A percentile compares a stretch with the other conserved stretches of the same genome.
Conservation (phyloP, 176 grass and related monocot species). For the Chrysopogon serrulatus region DNA sequence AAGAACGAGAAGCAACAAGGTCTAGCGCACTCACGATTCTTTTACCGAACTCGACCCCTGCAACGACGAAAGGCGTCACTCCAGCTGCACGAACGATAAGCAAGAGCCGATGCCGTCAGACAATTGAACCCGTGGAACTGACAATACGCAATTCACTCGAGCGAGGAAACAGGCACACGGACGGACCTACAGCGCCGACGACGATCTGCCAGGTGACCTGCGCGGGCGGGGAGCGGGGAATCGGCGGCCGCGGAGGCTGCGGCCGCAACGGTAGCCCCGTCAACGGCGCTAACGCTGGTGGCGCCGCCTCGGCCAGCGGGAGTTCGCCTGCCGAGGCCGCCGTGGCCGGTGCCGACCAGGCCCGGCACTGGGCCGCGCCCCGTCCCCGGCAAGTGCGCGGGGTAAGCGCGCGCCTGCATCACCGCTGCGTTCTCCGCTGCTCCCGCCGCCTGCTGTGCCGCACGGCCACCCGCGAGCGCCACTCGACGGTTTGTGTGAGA, state of each 20-base stretch:
- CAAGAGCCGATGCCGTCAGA: not conserved
- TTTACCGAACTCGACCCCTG: constrained; percentile 86
- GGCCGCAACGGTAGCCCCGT: constrained; percentile 22
- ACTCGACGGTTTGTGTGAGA: not conserved
- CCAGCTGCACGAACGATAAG: constrained; percentile 53
- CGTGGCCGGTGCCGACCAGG: not conserved
- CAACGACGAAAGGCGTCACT: constrained; percentile 70
- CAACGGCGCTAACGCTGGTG: constrained; percentile 16
- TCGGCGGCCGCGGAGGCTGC: constrained; percentile 28
- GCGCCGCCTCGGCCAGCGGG: not conserved
- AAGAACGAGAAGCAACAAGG: not conserved
- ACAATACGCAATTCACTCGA: not conserved
- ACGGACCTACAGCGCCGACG: constrained; percentile 63
- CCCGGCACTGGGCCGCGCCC: not conserved
- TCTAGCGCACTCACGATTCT: constrained; percentile 64
- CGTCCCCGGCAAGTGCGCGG: not conserved
- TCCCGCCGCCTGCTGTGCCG: not conserved
- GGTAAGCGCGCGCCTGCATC: constrained; percentile 33
- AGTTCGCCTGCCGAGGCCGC: not conserved
- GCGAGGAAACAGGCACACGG: not conserved
- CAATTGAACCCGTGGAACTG: not conserved
- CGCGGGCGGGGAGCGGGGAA: constrained; percentile 34
- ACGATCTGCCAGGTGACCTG: constrained; percentile 91
- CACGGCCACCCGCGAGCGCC: not conserved
- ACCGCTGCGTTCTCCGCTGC: not conserved